These are phyloP conservation scores for Chrysochromulina tobinii DNA, from an alignment of 78 protist species.

Conservation along the genomic window DNA sequence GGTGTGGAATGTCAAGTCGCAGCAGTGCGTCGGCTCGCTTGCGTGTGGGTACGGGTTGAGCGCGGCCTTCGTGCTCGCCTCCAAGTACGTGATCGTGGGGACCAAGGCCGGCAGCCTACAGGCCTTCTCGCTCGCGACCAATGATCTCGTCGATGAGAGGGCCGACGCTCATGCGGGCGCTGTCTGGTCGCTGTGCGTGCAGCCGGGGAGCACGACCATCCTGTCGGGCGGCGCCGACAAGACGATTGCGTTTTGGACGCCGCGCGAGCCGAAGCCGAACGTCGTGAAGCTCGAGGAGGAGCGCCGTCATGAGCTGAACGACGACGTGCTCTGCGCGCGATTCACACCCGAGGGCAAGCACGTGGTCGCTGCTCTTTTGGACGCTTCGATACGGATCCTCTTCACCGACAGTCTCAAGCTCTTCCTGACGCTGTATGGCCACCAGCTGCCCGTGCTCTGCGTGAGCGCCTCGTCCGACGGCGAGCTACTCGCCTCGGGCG, in stretches of 20 bases:
- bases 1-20: conserved; percentile 3
- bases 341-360: not conserved
- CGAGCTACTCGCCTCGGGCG: conserved; percentile 84
- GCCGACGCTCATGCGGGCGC: conserved; percentile 79
- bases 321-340: conserved; percentile 78
- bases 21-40: conserved; percentile 70
- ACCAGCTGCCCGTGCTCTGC: conserved; percentile 91
- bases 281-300: conserved; percentile 43
- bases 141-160: conserved; percentile 49
- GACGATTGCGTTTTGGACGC: not conserved
- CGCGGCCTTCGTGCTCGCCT: conserved; percentile 77
- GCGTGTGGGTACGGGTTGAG: conserved; percentile 76
- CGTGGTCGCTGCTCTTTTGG: conserved; percentile 86
- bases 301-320: conserved; percentile 67
- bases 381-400: conserved; percentile 83
- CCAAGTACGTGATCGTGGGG: conserved; percentile 76
- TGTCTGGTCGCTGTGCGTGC: conserved; percentile 58
- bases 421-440: conserved; percentile 94
- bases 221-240: conserved; percentile 85
- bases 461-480: conserved; percentile 76
- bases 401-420: conserved; percentile 86
- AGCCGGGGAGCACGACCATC: conserved; percentile 66
- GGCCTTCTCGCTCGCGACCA: conserved; percentile 73
- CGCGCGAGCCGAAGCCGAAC: not conserved
- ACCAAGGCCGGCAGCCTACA: conserved; percentile 87